phyloP scores from a whole-genome alignment of 2,329 filamentous ascomycete genomes.

The Paecilomyces dactylethromorphus region DNA sequence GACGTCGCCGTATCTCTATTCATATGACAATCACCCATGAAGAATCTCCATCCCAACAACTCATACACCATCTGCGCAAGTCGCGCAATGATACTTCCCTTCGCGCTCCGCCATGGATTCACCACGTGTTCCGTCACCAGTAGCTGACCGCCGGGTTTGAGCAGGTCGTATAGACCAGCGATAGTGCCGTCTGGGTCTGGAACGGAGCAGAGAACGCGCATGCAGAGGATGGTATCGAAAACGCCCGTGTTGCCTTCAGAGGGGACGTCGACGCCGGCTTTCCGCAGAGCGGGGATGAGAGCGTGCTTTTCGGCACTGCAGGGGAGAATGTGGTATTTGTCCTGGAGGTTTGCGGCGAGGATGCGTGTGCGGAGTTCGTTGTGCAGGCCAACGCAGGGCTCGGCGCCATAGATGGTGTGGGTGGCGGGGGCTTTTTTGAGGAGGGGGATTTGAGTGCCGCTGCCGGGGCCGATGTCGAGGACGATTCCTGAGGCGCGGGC shows the following conservation, averaged over 20 bases:
- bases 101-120: conserved; percentile 44
- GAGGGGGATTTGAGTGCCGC: conserved; percentile 43
- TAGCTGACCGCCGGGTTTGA: conserved; percentile 50
- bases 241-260: conserved; percentile 16
- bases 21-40: conserved; percentile 47
- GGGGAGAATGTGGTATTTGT: conserved; percentile 45
- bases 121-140: conserved; percentile 51
- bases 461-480: conserved; percentile 48
- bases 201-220: conserved; percentile 51
- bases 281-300: conserved; percentile 39
- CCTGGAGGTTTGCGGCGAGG: conserved; percentile 32
- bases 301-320: conserved; percentile 42
- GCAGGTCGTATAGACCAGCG: conserved; percentile 41
- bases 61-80: conserved; percentile 42
- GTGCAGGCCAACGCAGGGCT: conserved; percentile 47
- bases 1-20: conserved; percentile 42
- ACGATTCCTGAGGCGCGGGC: conserved; percentile 35
- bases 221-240: conserved; percentile 50
- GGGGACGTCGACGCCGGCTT: conserved; percentile 31
- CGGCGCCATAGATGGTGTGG: conserved; percentile 47
- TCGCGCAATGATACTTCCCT: conserved; percentile 40
- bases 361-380: conserved; percentile 36
- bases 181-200: conserved; percentile 42
- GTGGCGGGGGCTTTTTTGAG: conserved; percentile 39
- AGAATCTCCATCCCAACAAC: conserved; percentile 45